Percentiles rank a stretch among this genome's conserved stretches.
Conservation (phyloP, 2,329 filamentous ascomycete species). For the Sordariomycetes sp. region DNA sequence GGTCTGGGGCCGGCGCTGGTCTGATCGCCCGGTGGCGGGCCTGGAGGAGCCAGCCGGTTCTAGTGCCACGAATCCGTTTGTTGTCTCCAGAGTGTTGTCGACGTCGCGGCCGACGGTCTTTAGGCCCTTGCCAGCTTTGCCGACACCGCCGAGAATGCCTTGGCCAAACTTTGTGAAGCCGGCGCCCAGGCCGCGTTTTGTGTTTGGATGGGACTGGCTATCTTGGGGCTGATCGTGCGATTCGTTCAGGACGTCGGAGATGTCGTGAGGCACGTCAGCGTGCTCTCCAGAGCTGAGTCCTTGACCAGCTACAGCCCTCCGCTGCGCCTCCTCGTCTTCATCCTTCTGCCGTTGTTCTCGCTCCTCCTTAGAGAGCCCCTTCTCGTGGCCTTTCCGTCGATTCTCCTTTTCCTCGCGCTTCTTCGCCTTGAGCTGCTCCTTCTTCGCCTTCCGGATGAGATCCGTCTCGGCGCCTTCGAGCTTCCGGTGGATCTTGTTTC, state of each 20-base stretch:
- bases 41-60: conserved; percentile 12
- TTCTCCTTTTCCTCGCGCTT: conserved; percentile 54
- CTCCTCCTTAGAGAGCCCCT: conserved; percentile 40
- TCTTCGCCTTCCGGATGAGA: conserved; percentile 70
- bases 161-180: conserved; percentile 24
- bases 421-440: conserved; percentile 60
- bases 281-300: conserved; percentile 42
- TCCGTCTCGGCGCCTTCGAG: conserved; percentile 80
- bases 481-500: conserved; percentile 57
- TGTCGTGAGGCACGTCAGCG: conserved; percentile 40
- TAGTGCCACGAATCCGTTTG: conserved; percentile 38
- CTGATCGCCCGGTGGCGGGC: conserved; percentile 1
- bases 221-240: not conserved
- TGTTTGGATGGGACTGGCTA: conserved; percentile 8
- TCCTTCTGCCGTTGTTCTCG: conserved; percentile 31
- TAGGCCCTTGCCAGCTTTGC: conserved; percentile 31
- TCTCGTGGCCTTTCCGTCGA: conserved; percentile 39
- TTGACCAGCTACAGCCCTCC: conserved; percentile 35
- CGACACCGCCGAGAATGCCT: conserved; percentile 22
- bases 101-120: conserved; percentile 38
- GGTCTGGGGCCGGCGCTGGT: not conserved
- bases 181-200: conserved; percentile 11
- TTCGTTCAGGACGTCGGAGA: conserved; percentile 34
- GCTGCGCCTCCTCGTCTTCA: conserved; percentile 37
- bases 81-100: conserved; percentile 40